phyloP scores from a whole-genome alignment of 495 filamentous ascomycete species.

The Talaromyces trachyspermus region DNA sequence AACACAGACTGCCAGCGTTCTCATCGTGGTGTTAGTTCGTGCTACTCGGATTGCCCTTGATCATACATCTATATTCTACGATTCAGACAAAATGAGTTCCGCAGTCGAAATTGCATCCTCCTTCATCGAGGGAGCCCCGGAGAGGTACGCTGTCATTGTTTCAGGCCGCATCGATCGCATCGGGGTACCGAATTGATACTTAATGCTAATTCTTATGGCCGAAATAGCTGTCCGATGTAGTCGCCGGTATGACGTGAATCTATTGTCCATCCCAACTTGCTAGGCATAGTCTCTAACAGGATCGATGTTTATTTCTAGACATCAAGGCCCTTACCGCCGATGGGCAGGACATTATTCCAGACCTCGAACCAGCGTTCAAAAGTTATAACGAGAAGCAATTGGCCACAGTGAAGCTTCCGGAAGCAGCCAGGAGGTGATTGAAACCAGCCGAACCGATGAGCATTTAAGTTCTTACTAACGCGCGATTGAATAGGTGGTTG shows the following conservation, averaged over 20 bases:
- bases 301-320: conserved; percentile 50
- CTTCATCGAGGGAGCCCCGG: conserved; percentile 95
- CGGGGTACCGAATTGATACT: conserved; percentile 1
- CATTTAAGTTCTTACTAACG: conserved; percentile 16
- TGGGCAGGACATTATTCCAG: conserved; percentile 55
- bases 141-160: conserved; percentile 72
- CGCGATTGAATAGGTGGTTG: conserved; percentile 54
- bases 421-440: conserved; percentile 60
- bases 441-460: too few relatives aligned
- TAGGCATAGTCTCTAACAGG: neutral
- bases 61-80: neutral
- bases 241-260: conserved; percentile 57
- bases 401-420: conserved; percentile 77
- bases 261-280: conserved; percentile 1
- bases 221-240: conserved; percentile 75
- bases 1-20: neutral
- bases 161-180: conserved; percentile 9
- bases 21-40: neutral
- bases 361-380: conserved; percentile 76
- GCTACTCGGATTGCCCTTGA: neutral
- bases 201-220: conserved; percentile 2
- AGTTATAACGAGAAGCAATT: conserved; percentile 97
- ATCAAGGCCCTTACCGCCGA: conserved; percentile 79
- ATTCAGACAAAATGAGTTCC: conserved; percentile 24
- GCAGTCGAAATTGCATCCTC: conserved; percentile 63